Evolutionary conservation across 352 stramenopile species (phyloP).

Genomic region (Pythium inflatum): DNA sequence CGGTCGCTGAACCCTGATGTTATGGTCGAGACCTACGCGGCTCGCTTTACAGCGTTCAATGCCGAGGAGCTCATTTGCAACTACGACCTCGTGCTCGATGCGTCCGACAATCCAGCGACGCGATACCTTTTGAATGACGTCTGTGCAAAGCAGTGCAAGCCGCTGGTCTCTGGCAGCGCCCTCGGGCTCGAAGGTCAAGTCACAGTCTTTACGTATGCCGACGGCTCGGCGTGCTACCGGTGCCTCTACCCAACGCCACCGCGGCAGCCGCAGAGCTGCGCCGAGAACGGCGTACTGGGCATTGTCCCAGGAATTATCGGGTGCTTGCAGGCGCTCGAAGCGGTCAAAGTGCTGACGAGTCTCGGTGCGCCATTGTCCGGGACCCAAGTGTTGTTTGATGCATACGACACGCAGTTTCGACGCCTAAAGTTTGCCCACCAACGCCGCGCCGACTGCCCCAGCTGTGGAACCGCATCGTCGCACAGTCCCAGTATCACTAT

Average conservation of each 20-base stretch:
- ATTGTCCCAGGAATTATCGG: slow-evolving; percentile 95
- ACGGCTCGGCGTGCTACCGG: slow-evolving; percentile 90
- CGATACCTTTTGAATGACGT: slow-evolving; percentile 97
- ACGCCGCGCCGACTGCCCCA: slow-evolving; percentile 45
- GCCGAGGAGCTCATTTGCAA: slow-evolving; percentile 69
- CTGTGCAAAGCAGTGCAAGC: slow-evolving; percentile 83
- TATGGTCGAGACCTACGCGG: slow-evolving; percentile 44
- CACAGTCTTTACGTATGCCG: slow-evolving; percentile 92
- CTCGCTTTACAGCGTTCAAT: slow-evolving; percentile 78
- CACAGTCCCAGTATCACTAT: neutral
- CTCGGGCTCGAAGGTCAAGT: slow-evolving; percentile 97
- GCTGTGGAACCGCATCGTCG: slow-evolving; percentile 16
- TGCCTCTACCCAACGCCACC: slow-evolving; percentile 95
- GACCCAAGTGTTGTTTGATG: slow-evolving; percentile 80
- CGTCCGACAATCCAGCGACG: slow-evolving; percentile 95
- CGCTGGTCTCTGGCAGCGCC: slow-evolving; percentile 94
- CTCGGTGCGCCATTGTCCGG: slow-evolving; percentile 62
- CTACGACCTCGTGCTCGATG: slow-evolving; percentile 95
- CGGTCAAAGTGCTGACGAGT: slow-evolving; percentile 89
- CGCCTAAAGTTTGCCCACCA: slow-evolving; percentile 56
- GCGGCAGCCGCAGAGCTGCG: slow-evolving; percentile 82
- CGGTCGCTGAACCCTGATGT: slow-evolving; percentile 85
- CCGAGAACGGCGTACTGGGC: slow-evolving; percentile 96
- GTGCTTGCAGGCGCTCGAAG: slow-evolving; percentile 93
- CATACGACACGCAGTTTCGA: slow-evolving; percentile 72